Base-by-base conservation (phyloP, 768 basidiomycete genomes). In the Boletales sp. region DNA sequence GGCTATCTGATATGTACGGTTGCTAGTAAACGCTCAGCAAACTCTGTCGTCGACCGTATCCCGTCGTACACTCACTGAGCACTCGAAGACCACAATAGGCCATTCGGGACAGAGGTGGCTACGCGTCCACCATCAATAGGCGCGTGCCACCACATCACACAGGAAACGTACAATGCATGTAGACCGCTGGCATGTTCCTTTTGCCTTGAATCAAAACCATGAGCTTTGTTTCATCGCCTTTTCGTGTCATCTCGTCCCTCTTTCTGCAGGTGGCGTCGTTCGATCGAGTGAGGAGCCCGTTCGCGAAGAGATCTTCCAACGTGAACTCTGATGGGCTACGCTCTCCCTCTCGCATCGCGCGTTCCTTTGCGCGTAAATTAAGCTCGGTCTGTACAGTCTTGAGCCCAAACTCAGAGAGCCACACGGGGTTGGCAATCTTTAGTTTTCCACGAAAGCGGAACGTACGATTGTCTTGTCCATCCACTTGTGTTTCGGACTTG, bases 401-500 rank as follows among this genome's bases (percentile, higher is more conserved):
- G 32, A 57, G 49, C 2, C 82, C 85, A 38, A 58, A 58, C 0
- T 69, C 66, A 1, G 82, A 78, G 18, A 87, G 74, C 75, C 81
- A 83, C 1, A 64, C 54, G 1, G 79, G 68, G 2, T 66, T 49
- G 3, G 68, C 57, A 51, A 86, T 73, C 35, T 70, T 69, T 1
- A 86, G 66, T 6, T 75, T 56, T 0, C 83, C 84, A 30, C 74
- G 77, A 52, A 84, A 81, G 11, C 73, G 67, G 17, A 82, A 73
- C 43, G 30, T 57, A 51, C 68, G 62, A 32, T 55, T 15, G 48
- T 68, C 66, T 10, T 12, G 67, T 13, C 69, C 68, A 1, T 59
- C 43, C 31, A 64, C 47, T 4, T 73, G 65, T 32, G 55, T 67
- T 52, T 81, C 79, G 6, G 77, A 72, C 32, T 75, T 70, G 55